Conservation (phyloP, 78 protist genomes). For the Chrysochromulina tobinii region DNA sequence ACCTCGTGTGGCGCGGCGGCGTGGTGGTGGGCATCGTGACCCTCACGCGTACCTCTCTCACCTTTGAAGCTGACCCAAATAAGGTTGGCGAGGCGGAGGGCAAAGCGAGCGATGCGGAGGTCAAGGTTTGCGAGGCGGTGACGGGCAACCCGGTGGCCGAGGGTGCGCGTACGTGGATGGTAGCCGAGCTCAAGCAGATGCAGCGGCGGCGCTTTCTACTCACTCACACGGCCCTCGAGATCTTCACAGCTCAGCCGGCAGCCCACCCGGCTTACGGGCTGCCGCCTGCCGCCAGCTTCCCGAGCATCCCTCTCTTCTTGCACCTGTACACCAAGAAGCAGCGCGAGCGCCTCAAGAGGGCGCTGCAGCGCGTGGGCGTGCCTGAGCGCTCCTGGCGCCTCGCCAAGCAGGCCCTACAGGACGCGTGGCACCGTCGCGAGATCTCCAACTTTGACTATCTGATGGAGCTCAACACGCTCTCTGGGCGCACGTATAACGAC, state of each 20-base stretch:
- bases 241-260: neutral
- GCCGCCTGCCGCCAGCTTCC: no score
- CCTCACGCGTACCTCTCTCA: no score
- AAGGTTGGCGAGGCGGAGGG: no score
- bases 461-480: constrained; percentile 30
- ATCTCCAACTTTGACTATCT: constrained; percentile 33
- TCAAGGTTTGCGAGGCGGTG: no score
- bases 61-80: no score
- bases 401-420: neutral
- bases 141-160: no score
- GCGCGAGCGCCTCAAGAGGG: neutral
- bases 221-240: neutral
- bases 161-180: neutral
- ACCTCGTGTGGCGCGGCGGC: no score
- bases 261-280: no score
- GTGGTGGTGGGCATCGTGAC: no score
- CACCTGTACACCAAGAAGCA: neutral
- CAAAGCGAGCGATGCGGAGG: no score
- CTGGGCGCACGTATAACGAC: constrained; percentile 26
- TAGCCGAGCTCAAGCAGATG: neutral
- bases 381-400: neutral
- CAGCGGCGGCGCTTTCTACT: neutral
- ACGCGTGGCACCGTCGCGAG: neutral
- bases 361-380: constrained; percentile 14
- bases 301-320: neutral